These are phyloP conservation scores for Rossbeevera mucosa DNA, from an alignment of 768 basidiomycete genomes.

Conservation along the genomic window DNA sequence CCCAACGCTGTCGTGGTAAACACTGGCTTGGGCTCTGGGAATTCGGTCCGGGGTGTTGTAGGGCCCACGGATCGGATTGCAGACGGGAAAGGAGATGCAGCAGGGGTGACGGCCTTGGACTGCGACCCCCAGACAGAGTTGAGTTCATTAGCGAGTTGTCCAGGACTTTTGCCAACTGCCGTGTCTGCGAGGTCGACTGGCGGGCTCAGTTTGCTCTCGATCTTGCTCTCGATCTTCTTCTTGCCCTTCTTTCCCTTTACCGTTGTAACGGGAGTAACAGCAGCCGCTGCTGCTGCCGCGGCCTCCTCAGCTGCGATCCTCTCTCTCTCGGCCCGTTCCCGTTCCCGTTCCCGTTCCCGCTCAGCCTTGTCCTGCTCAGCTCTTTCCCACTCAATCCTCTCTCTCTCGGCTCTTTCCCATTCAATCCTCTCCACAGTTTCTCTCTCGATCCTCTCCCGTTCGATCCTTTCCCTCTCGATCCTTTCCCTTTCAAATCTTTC, in stretches of 20 bases:
- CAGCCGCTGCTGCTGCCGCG: not conserved
- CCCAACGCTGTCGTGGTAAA: constrained; percentile 9
- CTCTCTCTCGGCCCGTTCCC: constrained; percentile 14
- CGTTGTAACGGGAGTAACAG: not conserved
- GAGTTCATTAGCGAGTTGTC: constrained; percentile 40
- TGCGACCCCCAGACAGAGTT: constrained; percentile 47
- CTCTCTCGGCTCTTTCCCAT: not conserved
- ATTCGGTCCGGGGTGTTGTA: constrained; percentile 17
- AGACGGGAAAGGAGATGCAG: constrained; percentile 25
- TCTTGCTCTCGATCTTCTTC: too few species aligned
- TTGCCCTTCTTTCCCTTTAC: constrained; percentile 13
- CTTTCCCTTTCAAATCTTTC: not conserved
- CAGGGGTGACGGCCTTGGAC: constrained; percentile 25
- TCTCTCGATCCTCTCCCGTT: constrained; percentile 4
- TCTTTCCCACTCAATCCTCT: constrained; percentile 1
- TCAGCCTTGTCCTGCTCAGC: constrained; percentile 6
- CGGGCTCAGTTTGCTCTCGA: constrained; percentile 23
- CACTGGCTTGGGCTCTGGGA: constrained; percentile 4
- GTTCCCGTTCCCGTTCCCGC: constrained; percentile 11
- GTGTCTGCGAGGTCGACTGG: constrained; percentile 35
- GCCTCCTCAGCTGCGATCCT: constrained; percentile 7
- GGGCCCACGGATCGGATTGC: constrained; percentile 22
- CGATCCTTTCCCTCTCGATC: too few species aligned
- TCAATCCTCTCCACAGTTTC: constrained; percentile 2
- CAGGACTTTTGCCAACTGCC: constrained; percentile 35